These are phyloP conservation scores for Hypoxylon lenormandii DNA, from an alignment of 495 filamentous ascomycete genomes.

Conservation along the genomic window DNA sequence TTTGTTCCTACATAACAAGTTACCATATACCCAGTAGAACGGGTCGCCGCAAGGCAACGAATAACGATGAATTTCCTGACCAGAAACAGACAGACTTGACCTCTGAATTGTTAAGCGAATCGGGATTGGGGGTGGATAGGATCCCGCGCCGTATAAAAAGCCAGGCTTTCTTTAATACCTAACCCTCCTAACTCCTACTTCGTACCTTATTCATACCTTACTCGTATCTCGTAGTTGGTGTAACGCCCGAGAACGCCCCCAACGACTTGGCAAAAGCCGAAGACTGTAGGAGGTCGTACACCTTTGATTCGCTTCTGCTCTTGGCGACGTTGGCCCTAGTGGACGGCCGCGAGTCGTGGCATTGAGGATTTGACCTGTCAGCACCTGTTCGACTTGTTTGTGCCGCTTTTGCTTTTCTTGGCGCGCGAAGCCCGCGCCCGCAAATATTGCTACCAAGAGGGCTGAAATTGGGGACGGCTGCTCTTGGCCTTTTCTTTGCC, in stretches of 20 bases:
- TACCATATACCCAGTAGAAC: constrained; percentile 36
- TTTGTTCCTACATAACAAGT: constrained; percentile 9
- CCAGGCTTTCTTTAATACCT: too few relatives aligned
- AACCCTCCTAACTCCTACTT: not conserved
- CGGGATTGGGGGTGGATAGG: too few relatives aligned
- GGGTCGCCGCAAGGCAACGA: constrained; percentile 35
- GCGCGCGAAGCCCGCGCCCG: constrained; percentile 13
- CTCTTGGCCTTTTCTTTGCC: constrained; percentile 38
- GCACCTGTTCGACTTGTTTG: too few relatives aligned
- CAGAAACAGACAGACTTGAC: not conserved
- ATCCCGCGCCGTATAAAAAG: too few relatives aligned
- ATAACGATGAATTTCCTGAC: constrained; percentile 23
- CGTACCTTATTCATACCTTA: too few relatives aligned
- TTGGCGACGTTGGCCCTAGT: constrained; percentile 24
- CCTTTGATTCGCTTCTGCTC: constrained; percentile 8
- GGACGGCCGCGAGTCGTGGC: constrained; percentile 24
- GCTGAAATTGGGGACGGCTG: not conserved
- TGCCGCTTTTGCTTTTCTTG: constrained; percentile 27
- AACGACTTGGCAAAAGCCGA: constrained; percentile 7
- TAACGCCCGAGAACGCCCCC: not conserved
- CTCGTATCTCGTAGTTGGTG: not conserved
- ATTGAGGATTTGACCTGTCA: constrained; percentile 20
- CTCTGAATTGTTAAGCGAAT: not conserved
- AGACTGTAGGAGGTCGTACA: constrained; percentile 8
- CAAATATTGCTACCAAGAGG: constrained; percentile 13